A percentile compares a stretch with the other conserved stretches of the same genome.
phyloP scores from a whole-genome alignment of 805 yeast species.

The Hanseniaspora nectarophila region DNA sequence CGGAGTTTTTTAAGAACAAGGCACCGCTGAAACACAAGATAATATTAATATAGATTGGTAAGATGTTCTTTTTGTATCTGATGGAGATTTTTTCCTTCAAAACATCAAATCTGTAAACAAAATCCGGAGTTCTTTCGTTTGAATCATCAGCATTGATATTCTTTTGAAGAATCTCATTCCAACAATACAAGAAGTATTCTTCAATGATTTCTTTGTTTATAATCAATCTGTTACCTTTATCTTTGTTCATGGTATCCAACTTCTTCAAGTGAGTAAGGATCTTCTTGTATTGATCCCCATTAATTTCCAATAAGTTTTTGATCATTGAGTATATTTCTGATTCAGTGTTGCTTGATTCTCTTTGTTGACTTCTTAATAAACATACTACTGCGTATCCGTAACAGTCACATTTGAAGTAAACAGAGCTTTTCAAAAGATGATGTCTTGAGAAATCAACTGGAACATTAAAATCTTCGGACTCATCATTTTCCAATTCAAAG shows the following conservation, averaged over 20 bases:
- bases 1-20: constrained; percentile 18
- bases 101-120: constrained; percentile 17
- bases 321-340: constrained; percentile 40
- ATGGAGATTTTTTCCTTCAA: constrained; percentile 22
- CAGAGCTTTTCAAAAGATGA: constrained; percentile 12
- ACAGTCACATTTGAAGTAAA: constrained; percentile 15
- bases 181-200: constrained; percentile 25
- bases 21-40: constrained; percentile 24
- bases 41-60: constrained; percentile 22
- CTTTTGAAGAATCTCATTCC: constrained; percentile 22
- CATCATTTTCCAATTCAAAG: constrained; percentile 22
- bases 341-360: constrained; percentile 29
- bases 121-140: constrained; percentile 17
- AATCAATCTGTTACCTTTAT: constrained; percentile 20
- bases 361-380: constrained; percentile 41
- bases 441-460: constrained; percentile 12
- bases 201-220: constrained; percentile 27
- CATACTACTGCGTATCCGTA: constrained; percentile 15
- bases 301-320: constrained; percentile 29
- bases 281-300: constrained; percentile 23
- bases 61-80: constrained; percentile 22
- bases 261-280: constrained; percentile 16
- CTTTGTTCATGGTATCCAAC: constrained; percentile 20
- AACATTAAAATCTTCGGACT: background rate
- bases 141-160: constrained; percentile 6